Base-by-base conservation (phyloP, 192 early-diverging fungal species). In the Backusella mclennaniae region DNA sequence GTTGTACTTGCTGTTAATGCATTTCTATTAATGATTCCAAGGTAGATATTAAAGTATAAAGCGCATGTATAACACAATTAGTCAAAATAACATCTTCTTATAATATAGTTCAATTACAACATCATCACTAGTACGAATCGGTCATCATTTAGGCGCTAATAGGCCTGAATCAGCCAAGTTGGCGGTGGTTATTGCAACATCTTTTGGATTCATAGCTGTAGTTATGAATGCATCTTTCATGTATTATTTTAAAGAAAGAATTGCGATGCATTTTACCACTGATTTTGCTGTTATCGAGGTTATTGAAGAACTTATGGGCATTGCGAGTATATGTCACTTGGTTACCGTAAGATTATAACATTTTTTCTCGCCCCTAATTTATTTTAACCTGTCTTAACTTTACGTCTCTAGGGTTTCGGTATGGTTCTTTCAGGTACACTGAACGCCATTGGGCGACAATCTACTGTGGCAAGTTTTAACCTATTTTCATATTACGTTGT, bases 21-120 rank as follows among this genome's bases (percentile, higher is more conserved):
- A 12, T 71, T 80, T 67, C 52, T 80, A n/a, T 39, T 80, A 42
- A 80, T 80, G 79, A 76, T 80, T 39, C 79, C 79, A 21, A 33
- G n/a, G 79, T 80, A 80, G n/a, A 14, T 11, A 4, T n/a, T n/a
- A 15, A 42, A 26, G 0, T 8, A 26, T n/a, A 33, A 23, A 35
- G 36, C 31, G 19, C 6, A 73, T 12, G 72, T 26, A 73, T 53
- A n/a, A 19, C 1, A 11, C 0, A 33, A 52, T 15, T n/a, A 0
- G 21, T 35, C 15, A 56, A 41, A 3, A 11, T 19, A 17, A 66
- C 29, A 26, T 35, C 11, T 49, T 17, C 1, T 19, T 77, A 31
- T 73, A 26, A 36, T 44, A n/a, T 66, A 80, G 79, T 67, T 68
- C 79, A 15, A 21, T 80, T 26, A 53, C 79, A 36, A 76, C 41